Conservation (phyloP, 345 rosid species). For the Balakata baccata region DNA sequence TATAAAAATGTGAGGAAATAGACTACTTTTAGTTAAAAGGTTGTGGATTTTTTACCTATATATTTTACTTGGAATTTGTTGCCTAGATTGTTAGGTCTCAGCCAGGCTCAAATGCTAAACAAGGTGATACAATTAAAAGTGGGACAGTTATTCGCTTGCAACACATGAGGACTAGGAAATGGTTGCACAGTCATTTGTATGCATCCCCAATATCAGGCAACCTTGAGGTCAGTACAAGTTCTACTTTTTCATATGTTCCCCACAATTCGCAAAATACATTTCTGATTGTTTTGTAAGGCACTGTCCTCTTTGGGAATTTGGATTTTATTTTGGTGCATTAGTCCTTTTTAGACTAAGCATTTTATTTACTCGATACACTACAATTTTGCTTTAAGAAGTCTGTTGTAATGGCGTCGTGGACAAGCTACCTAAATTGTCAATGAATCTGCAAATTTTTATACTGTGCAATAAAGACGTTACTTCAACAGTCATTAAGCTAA, state of each 20-base stretch:
- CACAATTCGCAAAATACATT: not conserved
- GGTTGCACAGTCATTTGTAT: constrained; percentile 94
- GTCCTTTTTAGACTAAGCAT: not conserved
- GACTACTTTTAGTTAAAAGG: not conserved
- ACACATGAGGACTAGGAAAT: constrained; percentile 90
- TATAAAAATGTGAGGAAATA: not conserved
- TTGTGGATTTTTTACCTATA: not conserved
- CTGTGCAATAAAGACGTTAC: not conserved
- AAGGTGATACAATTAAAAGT: constrained; percentile 64
- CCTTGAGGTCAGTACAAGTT: constrained; percentile 62
- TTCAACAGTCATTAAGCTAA: not conserved
- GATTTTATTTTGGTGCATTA: not conserved
- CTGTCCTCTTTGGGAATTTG: not conserved
- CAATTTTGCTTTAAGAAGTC: not conserved
- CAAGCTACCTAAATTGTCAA: not conserved
- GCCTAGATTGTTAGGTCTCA: constrained; percentile 72
- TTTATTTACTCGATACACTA: not conserved
- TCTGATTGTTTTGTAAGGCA: too few species aligned
- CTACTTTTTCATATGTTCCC: not conserved
- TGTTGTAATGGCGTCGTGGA: not conserved
- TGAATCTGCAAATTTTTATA: not conserved
- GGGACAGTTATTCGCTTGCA: constrained; percentile 80
- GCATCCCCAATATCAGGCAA: constrained; percentile 96
- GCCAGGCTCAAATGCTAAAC: constrained; percentile 55
- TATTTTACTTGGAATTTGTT: constrained; percentile 1